Evolutionary conservation across 2,329 filamentous ascomycete genomes (phyloP), one percentile per base, ranked within the genome.

Genomic region (Scolecobasidium constrictum): DNA sequence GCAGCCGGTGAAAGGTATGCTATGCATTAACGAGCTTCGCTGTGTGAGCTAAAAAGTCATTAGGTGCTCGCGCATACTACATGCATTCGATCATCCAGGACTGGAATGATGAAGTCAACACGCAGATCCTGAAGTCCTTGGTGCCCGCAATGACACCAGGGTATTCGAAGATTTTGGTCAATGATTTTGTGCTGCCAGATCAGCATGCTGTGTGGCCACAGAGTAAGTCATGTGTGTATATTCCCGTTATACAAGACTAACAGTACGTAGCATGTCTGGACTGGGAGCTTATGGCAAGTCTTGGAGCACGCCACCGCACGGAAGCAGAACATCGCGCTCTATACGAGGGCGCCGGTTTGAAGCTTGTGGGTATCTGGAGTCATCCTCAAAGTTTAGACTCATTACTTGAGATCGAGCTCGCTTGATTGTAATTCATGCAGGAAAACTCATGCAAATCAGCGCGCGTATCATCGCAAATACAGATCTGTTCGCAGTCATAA

Each of bases 231-330:
- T 36, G 9, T 36, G 34, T 11, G 9, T 17, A 16, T 11, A 36
- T 16, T 11, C 9, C 9, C 9, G 9, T 36, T 36, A 16, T 16
- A 36, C 34, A 16, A 11, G 34, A 36, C 34, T 11, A 9, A 11
- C 16, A 11, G 9, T 36, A 11, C 17, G 34, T 16, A 36, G 34
- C 34, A 17, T 36, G 34, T 17, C 48, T 63, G 1, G 65, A 68
- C 38, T 48, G 68, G 7, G 49, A 61, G 20, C 62, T 68, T 59
- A 45, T 62, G 48, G 50, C 51, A 2, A 43, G 56, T 12, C 49
- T 64, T n/a, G 47, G 50, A 3, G 53, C 60, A 0, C 45, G 49
- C 20, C 63, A 67, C 49, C 55, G 65, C 4, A 65, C 61, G 0
- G 50, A 56, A 44, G 45, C 36, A 2, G 56, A 64, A 15, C 66